These are phyloP conservation scores for Fusarium bulbicola DNA, from an alignment of 2,329 filamentous ascomycete species.

Conservation along the genomic window DNA sequence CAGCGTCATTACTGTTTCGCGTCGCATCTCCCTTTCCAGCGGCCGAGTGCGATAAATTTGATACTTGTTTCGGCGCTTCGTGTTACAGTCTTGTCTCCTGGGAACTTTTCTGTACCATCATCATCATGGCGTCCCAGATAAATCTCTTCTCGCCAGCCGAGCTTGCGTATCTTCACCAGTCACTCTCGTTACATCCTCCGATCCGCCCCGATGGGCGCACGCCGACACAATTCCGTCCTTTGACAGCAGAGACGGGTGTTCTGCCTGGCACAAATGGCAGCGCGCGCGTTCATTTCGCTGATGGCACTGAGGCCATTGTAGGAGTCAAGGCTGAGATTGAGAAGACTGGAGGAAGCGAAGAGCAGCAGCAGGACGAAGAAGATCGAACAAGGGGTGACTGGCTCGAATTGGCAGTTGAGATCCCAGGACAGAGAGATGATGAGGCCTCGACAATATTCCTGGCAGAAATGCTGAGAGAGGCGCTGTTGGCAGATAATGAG, in stretches of 20 bases:
- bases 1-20: constrained; percentile 18
- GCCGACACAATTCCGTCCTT: constrained; percentile 86
- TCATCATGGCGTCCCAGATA: constrained; percentile 71
- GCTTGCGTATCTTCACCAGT: constrained; percentile 92
- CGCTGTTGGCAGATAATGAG: constrained; percentile 76
- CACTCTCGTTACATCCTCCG: constrained; percentile 81
- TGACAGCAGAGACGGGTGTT: constrained; percentile 90
- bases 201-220: constrained; percentile 89
- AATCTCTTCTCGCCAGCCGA: constrained; percentile 92
- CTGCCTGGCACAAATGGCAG: constrained; percentile 91
- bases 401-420: constrained; percentile 91
- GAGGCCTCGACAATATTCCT: constrained; percentile 89
- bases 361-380: constrained; percentile 51
- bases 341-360: constrained; percentile 60
- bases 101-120: not conserved
- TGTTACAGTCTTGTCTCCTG: not conserved
- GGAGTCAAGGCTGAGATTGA: constrained; percentile 96
- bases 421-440: constrained; percentile 90
- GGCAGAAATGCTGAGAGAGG: constrained; percentile 87
- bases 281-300: constrained; percentile 91
- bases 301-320: constrained; percentile 95
- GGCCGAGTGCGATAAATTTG: not conserved
- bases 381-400: constrained; percentile 69
- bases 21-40: not conserved
- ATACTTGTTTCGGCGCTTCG: not conserved